phyloP scores from a whole-genome alignment of 2,329 filamentous ascomycete species.

The Seiridium cupressi region DNA sequence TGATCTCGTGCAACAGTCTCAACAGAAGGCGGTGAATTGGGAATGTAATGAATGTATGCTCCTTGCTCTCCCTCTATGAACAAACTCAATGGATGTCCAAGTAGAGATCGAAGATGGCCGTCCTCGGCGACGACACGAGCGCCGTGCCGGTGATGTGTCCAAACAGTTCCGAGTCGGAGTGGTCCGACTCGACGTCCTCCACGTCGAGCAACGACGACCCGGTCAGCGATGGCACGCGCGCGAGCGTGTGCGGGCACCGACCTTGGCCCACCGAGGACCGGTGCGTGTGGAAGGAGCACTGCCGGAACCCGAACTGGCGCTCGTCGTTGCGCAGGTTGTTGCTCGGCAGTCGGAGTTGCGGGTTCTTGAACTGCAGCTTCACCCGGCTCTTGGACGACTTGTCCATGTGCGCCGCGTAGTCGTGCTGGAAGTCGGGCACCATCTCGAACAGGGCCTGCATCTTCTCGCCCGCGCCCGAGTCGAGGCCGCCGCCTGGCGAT shows the following conservation, averaged over 20 bases:
- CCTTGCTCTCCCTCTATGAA: background rate
- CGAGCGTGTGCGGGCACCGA: conserved; percentile 44
- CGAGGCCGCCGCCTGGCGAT: conserved; percentile 39
- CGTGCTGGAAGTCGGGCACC: conserved; percentile 44
- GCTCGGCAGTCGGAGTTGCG: conserved; percentile 55
- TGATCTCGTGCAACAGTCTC: no score
- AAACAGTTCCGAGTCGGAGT: background rate
- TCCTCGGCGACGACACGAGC: conserved; percentile 5
- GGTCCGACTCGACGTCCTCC: conserved; percentile 1
- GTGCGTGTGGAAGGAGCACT: conserved; percentile 61
- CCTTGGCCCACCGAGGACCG: conserved; percentile 52
- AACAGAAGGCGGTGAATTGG: background rate
- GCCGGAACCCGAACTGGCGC: conserved; percentile 58
- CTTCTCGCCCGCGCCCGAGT: conserved; percentile 27
- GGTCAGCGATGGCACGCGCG: background rate
- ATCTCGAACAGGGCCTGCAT: conserved; percentile 42
- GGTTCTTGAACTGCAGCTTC: conserved; percentile 57
- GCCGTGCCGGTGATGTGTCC: background rate
- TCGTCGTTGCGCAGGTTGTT: conserved; percentile 56
- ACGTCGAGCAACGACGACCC: conserved; percentile 1
- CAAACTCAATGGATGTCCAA: conserved; percentile 3
- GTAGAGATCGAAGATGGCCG: conserved; percentile 11
- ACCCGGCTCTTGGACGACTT: conserved; percentile 51
- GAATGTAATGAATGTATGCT: background rate
- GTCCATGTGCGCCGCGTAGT: conserved; percentile 50